Base-by-base conservation (phyloP, 2,329 filamentous ascomycete species). In the Teratosphaeria pseudoeucalypti region DNA sequence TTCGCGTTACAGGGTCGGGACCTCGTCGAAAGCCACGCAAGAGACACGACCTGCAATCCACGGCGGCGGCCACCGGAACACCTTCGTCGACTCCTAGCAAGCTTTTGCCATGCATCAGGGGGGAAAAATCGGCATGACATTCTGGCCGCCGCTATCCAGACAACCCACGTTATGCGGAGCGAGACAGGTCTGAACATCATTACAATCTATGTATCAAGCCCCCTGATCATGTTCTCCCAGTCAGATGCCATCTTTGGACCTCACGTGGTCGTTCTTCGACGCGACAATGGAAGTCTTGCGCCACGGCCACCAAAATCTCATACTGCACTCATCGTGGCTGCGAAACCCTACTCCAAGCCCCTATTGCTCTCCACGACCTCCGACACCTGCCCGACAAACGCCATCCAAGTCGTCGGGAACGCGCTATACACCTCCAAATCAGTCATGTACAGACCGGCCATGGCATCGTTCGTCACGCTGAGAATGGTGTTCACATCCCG, bases 391-490 rank as follows among this genome's bases (percentile, higher is more conserved):
- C 27, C 47, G 55, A 57, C 62, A 43, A 62, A 62, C 19, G 19
- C 55, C 34, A 29, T 47, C 49, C 54, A 60, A 26, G 58, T 56
- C 11, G 11, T 58, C 37, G 49, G 34, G 12, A 62, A 60, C 26
- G 32, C n/a, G 12, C 29, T 52, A 23, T 62, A 60, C 26, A 14
- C n/a, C 26, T 55, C 32, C 47, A 55, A 32, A 55, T 58, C 53
- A 6, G 60, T 54, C 16, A 62, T 56, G 27, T 57, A 60, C 47
- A 62, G 23, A 32, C 57, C 60, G 26, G 58, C 60, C 39, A 62
- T 60, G 5, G 47, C 27, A 26, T 62, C 52, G 7, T 58, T 34
- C 32, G 19, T 12, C 14, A 47, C 7, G 34, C 23, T 52, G 57
- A 59, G 29, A n/a, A 61, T 54, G 9, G 58, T 60, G 32, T 57